A percentile compares a stretch with the other conserved stretches of the same genome.
phyloP scores from a whole-genome alignment of 495 filamentous ascomycete species.

The Glonium stellatum region DNA sequence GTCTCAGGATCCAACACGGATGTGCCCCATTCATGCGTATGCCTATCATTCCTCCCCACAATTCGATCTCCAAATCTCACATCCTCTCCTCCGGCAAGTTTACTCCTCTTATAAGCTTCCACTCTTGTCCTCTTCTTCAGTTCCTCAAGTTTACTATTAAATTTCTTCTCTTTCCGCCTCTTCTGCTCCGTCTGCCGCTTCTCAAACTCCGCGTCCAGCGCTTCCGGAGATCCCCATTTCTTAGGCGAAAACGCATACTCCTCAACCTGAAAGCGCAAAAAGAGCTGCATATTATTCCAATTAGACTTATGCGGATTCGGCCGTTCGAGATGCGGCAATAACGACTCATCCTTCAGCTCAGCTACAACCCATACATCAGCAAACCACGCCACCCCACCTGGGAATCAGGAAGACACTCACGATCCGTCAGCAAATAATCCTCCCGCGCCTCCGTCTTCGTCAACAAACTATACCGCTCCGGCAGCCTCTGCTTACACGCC shows the following conservation, averaged over 20 bases:
- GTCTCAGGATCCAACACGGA: slow-evolving; percentile 68
- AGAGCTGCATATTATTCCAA: slow-evolving; percentile 99
- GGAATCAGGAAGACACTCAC: slow-evolving; percentile 43
- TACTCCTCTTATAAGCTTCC: slow-evolving; percentile 67
- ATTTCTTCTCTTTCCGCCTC: slow-evolving; percentile 81
- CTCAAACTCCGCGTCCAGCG: slow-evolving; percentile 84
- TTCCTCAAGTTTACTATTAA: slow-evolving; percentile 77
- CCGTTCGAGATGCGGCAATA: slow-evolving; percentile 78
- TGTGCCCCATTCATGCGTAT: slow-evolving; percentile 90
- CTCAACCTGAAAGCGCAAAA: slow-evolving; percentile 86
- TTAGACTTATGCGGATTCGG: slow-evolving; percentile 94
- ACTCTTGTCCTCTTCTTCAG: slow-evolving; percentile 90
- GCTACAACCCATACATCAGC: slow-evolving; percentile 41
- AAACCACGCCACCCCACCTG: background rate
- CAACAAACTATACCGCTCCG: slow-evolving; percentile 86
- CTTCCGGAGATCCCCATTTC: slow-evolving; percentile 81
- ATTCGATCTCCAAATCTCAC: slow-evolving; percentile 68
- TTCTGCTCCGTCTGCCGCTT: slow-evolving; percentile 75
- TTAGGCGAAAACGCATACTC: slow-evolving; percentile 75
- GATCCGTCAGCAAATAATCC: slow-evolving; percentile 92
- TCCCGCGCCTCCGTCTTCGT: slow-evolving; percentile 95
- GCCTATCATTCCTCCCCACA: slow-evolving; percentile 50
- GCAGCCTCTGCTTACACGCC: slow-evolving; percentile 75
- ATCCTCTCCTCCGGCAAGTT: slow-evolving; percentile 37
- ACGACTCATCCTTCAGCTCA: slow-evolving; percentile 74